Evolutionary conservation across 768 basidiomycete species (phyloP), one percentile per base, ranked within the genome.

Genomic region (Termitomyces sp.): DNA sequence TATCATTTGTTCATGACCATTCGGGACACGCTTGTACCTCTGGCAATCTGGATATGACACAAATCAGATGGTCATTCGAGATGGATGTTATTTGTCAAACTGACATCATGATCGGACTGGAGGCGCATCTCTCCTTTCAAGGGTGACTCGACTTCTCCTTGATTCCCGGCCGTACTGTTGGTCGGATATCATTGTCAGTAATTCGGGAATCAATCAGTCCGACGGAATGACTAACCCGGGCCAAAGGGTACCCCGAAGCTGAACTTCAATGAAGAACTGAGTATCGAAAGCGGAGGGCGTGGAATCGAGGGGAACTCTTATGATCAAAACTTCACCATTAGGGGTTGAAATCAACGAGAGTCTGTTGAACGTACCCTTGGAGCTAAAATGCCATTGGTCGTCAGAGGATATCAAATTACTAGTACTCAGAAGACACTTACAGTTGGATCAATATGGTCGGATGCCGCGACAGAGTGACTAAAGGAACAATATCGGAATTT

Each of bases 391-490:
- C 4, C 17, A 10, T 37, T 5, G 8, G 19, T n/a, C 49, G 19
- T 50, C 11, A 50, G 49, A 28, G 11, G 22, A 3, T 26, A 26
- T 12, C 24, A 12, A 22, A n/a, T 17, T 19, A 24, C 3, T 2
- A 14, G 15, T 24, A 8, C 2, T 26, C 2, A 19, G 2, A 50
- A n/a, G 22, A 26, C 10, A 50, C 49, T 50, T 40, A 38, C 49
- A 6, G 35, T 50, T 12, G 49, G 49, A 19, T 38, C 49, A 0
- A 50, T 17, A 6, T 38, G 5, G n/a, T 50, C 49, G 6, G 49
- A 24, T 19, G 49, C 49, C 38, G 49, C 49, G 49, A 50, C 49
- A n/a, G 49, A 50, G 8, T 50, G 49, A 2, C 49, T 50, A 17
- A 0, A 26, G 2, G 6, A 15, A 47, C n/a, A 38, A 26, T 35